Percentiles rank a stretch among this genome's conserved stretches.
phyloP scores from a whole-genome alignment of 75 land plant genomes.

The Cunninghamia lanceolata region DNA sequence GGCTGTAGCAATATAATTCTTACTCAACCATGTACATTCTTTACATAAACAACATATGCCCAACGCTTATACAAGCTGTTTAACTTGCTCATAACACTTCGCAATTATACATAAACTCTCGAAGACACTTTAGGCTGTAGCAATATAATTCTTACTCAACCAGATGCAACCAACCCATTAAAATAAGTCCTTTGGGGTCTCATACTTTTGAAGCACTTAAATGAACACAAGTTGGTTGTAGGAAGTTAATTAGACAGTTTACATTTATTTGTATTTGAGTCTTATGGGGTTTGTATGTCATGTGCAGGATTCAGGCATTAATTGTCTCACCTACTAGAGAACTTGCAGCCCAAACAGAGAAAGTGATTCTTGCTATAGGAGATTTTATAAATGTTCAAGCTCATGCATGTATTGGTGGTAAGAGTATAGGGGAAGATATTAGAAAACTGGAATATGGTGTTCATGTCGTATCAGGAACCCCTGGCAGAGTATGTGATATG shows the following conservation, averaged over 20 bases:
- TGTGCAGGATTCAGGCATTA: constrained; percentile 88
- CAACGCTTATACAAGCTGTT: too few relatives aligned
- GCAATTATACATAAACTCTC: too few relatives aligned
- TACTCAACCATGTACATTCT: too few relatives aligned
- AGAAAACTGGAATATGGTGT: constrained; percentile 93
- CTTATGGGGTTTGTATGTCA: neutral
- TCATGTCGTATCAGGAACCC: constrained; percentile 97
- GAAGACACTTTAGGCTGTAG: too few relatives aligned
- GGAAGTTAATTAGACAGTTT: neutral
- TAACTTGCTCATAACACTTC: too few relatives aligned
- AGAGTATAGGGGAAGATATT: constrained; percentile 94
- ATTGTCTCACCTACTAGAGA: constrained; percentile 96
- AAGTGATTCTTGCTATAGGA: constrained; percentile 87
- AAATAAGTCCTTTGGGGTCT: neutral
- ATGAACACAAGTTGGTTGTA: neutral
- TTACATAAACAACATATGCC: too few relatives aligned
- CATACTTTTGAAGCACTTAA: neutral
- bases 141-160: too few relatives aligned
- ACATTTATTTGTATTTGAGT: neutral
- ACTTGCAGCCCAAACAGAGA: constrained; percentile 92
- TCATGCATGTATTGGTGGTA: constrained; percentile 95
- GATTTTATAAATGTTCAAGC: constrained; percentile 85
- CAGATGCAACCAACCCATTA: neutral
- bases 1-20: too few relatives aligned
- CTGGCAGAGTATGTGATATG: constrained; percentile 99